phyloP scores from a whole-genome alignment of 2,329 filamentous ascomycete genomes.

The Xylaria sp. region DNA sequence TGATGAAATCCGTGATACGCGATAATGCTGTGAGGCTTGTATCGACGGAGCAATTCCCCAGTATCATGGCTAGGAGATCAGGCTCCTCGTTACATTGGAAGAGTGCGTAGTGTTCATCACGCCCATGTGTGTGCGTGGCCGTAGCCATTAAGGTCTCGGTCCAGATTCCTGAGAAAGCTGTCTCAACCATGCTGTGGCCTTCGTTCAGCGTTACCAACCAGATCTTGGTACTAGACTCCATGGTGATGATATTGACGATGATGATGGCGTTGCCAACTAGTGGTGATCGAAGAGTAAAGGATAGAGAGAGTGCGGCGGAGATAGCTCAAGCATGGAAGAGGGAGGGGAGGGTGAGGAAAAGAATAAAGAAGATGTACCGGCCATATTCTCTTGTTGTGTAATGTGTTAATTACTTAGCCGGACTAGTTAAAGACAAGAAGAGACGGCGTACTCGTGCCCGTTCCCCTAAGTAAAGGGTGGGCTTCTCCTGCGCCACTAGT shows the following conservation, averaged over 20 bases:
- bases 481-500: constrained; percentile 26
- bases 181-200: constrained; percentile 31
- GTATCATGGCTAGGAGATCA: constrained; percentile 23
- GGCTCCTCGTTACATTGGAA: constrained; percentile 33
- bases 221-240: constrained; percentile 24
- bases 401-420: constrained; percentile 3
- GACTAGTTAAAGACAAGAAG: constrained; percentile 6
- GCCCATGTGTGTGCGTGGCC: constrained; percentile 10
- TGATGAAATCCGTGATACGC: constrained; percentile 17
- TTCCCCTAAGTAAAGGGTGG: background rate
- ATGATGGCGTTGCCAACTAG: background rate
- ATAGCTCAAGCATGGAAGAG: background rate
- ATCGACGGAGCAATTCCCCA: constrained; percentile 17
- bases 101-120: constrained; percentile 18
- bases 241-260: background rate
- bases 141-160: constrained; percentile 1
- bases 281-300: background rate
- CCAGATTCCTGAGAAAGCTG: constrained; percentile 24
- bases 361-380: background rate
- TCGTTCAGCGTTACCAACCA: constrained; percentile 31
- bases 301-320: background rate
- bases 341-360: background rate
- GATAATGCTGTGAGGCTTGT: background rate
- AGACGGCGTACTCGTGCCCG: background rate
- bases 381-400: background rate